These are phyloP conservation scores for Staphylotrichum tortipilum DNA, from an alignment of 495 filamentous ascomycete species.

Conservation along the genomic window DNA sequence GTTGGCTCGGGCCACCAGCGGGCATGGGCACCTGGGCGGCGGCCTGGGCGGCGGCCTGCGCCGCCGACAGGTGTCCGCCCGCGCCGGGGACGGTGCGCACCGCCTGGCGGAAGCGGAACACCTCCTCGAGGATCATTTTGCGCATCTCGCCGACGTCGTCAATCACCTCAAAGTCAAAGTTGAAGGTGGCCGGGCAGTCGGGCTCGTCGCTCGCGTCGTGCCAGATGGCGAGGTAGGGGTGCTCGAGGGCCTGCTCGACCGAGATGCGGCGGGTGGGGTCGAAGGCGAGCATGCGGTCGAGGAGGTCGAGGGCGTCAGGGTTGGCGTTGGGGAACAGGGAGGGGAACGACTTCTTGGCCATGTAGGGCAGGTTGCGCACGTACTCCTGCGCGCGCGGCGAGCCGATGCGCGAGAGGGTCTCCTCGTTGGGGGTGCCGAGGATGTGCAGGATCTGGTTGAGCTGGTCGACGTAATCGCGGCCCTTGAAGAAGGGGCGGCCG, in stretches of 20 bases:
- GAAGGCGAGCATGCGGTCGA: conserved; percentile 95
- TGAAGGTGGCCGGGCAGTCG: conserved; percentile 82
- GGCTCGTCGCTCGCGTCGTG: conserved; percentile 96
- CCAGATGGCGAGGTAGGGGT: conserved; percentile 95
- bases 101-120: conserved; percentile 64
- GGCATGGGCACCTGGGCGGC: conserved; percentile 59
- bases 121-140: conserved; percentile 93
- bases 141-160: conserved; percentile 92
- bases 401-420: conserved; percentile 88
- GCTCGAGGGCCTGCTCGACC: conserved; percentile 88
- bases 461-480: conserved; percentile 97
- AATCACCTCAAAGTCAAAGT: conserved; percentile 95
- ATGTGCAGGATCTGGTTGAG: conserved; percentile 99
- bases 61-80: conserved; percentile 19
- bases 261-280: conserved; percentile 86
- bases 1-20: conserved; percentile 46
- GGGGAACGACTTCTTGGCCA: conserved; percentile 86
- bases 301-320: conserved; percentile 86
- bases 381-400: conserved; percentile 96
- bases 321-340: conserved; percentile 90
- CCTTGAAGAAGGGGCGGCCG: conserved; percentile 97
- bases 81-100: conserved; percentile 59
- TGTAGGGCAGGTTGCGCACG: conserved; percentile 93
- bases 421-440: conserved; percentile 91
- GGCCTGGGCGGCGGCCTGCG: conserved; percentile 16